phyloP scores from a whole-genome alignment of 768 basidiomycete genomes.

The Suillus subluteus region DNA sequence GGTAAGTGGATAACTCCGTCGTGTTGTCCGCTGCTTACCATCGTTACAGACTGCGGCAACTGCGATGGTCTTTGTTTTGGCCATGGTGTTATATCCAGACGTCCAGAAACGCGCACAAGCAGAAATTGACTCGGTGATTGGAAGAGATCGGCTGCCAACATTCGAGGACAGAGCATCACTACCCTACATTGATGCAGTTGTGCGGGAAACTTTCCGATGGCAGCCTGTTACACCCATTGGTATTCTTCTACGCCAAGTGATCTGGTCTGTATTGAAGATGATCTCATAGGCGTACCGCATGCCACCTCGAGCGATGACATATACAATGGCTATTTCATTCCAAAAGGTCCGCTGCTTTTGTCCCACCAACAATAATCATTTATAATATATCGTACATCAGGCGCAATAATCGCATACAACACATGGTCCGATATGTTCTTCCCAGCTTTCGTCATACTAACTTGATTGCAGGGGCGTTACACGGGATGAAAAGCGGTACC shows the following conservation, averaged over 20 bases:
- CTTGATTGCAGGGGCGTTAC: conserved; percentile 15
- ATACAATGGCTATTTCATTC: conserved; percentile 23
- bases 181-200: conserved; percentile 20
- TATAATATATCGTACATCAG: conserved; percentile 1
- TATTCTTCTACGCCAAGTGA: neutral
- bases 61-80: conserved; percentile 19
- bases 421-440: conserved; percentile 11
- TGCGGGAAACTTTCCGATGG: conserved; percentile 23
- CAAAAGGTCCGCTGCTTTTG: conserved; percentile 14
- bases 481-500: conserved; percentile 19
- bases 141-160: conserved; percentile 18
- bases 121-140: conserved; percentile 27
- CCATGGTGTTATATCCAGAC: conserved; percentile 23
- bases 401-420: conserved; percentile 15
- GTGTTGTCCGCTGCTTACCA: neutral
- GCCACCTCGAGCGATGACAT: conserved; percentile 15
- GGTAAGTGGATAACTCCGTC: conserved; percentile 8
- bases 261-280: neutral
- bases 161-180: conserved; percentile 18
- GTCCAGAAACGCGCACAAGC: conserved; percentile 20
- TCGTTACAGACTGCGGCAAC: conserved; percentile 1
- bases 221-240: conserved; percentile 20
- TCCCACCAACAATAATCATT: too few species aligned
- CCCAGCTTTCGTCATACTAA: neutral
- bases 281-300: conserved; percentile 17